These are phyloP conservation scores for Cryptococcus wingfieldii DNA, from an alignment of 1,284 basidiomycete genomes.

Conservation along the genomic window DNA sequence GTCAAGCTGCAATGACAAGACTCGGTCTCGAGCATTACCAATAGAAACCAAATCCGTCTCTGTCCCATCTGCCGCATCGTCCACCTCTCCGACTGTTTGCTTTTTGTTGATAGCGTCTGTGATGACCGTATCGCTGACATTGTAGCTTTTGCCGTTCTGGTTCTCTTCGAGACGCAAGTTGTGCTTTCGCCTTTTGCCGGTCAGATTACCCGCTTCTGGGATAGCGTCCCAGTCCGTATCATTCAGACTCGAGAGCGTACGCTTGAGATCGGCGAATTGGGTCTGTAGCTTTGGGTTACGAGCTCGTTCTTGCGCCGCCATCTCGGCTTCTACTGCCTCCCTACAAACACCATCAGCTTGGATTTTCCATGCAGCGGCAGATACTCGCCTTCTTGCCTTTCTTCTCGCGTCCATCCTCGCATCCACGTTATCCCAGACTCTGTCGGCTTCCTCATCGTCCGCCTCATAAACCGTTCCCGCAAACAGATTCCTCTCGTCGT, in stretches of 20 bases:
- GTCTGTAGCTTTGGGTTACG: conserved; percentile 50
- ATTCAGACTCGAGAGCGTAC: conserved; percentile 76
- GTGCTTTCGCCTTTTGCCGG: conserved; percentile 81
- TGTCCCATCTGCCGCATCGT: conserved; percentile 63
- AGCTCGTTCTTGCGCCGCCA: conserved; percentile 43
- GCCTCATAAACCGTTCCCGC: conserved; percentile 93
- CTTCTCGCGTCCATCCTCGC: conserved; percentile 83
- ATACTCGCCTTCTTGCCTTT: conserved; percentile 63
- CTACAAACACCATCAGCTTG: conserved; percentile 4
- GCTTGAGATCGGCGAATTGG: conserved; percentile 89
- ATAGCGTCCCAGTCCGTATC: conserved; percentile 92
- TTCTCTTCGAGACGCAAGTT: conserved; percentile 60
- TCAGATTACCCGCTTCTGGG: conserved; percentile 94
- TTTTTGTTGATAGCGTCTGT: conserved; percentile 51
- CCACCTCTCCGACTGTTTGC: conserved; percentile 69
- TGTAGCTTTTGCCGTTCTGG: conserved; percentile 63
- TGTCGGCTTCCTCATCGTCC: conserved; percentile 96
- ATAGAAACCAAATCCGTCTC: conserved; percentile 97
- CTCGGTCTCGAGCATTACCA: conserved; percentile 92
- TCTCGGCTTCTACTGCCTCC: conserved; percentile 46
- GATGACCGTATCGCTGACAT: conserved; percentile 83
- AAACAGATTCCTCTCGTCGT: conserved; percentile 94
- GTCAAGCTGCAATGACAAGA: conserved; percentile 87
- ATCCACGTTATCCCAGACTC: conserved; percentile 88
- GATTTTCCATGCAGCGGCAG: too few relatives aligned